Conservation (phyloP, 371 early-diverging fungal genomes). For the Syncephalis fuscata region DNA sequence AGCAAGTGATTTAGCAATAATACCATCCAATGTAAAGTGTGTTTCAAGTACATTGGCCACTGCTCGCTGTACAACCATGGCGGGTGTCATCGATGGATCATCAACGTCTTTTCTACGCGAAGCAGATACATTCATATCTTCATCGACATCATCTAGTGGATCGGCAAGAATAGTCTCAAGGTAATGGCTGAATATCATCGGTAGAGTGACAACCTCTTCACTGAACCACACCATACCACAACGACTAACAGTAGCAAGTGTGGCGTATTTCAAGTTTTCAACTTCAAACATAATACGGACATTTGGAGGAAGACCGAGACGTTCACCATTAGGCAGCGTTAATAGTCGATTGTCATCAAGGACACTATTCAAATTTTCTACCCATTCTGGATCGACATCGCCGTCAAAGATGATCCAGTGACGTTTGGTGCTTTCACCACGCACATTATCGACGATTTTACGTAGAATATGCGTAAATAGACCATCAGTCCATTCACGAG, state of each 20-base stretch:
- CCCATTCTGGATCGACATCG: constrained; percentile 99
- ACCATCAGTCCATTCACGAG: constrained; percentile 99
- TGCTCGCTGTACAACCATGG: constrained; percentile 48
- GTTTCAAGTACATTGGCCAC: constrained; percentile 56
- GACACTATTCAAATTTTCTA: constrained; percentile 96
- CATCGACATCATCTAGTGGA: constrained; percentile 72
- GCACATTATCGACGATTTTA: constrained; percentile 93
- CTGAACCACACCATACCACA: constrained; percentile 99
- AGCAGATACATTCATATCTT: constrained; percentile 24
- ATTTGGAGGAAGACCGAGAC: constrained; percentile 85
- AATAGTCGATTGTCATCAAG: constrained; percentile 94
- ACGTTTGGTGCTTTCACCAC: constrained; percentile 82
- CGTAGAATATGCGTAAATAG: constrained; percentile 93
- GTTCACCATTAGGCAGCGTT: constrained; percentile 98
- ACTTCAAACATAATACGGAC: constrained; percentile 99
- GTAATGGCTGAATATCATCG: constrained; percentile 74
- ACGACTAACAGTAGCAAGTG: constrained; percentile 96
- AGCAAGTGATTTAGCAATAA: constrained; percentile 57
- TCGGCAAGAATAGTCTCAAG: constrained; percentile 47
- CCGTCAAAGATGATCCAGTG: constrained; percentile 99
- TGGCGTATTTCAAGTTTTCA: constrained; percentile 91
- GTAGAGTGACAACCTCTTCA: constrained; percentile 69
- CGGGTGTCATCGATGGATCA: constrained; percentile 30
- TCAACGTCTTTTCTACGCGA: constrained; percentile 26
- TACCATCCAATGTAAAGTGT: constrained; percentile 51